These are phyloP conservation scores for Epithele typhae DNA, from an alignment of 768 basidiomycete species.

Conservation along the genomic window DNA sequence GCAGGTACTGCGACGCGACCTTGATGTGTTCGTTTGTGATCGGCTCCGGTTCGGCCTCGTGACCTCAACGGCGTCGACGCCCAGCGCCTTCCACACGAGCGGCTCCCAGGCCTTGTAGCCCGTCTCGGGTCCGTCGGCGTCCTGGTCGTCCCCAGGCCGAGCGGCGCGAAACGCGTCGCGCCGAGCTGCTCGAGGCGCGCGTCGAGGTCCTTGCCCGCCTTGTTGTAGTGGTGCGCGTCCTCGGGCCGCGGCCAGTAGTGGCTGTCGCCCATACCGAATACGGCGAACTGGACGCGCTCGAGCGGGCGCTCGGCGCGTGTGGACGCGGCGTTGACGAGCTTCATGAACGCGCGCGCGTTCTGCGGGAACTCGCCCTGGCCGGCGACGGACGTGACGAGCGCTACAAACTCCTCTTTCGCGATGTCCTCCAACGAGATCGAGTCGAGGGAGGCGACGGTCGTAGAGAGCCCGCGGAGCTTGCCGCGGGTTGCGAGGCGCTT, in stretches of 20 bases:
- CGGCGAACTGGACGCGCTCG: conserved; percentile 65
- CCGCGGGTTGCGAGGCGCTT: conserved; percentile 82
- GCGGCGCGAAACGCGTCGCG: conserved; percentile 62
- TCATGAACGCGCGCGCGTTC: conserved; percentile 89
- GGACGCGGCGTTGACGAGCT: conserved; percentile 68
- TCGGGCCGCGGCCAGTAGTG: conserved; percentile 99
- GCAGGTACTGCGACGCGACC: conserved; percentile 87
- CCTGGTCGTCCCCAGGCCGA: conserved; percentile 95
- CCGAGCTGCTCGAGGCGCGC: conserved; percentile 74
- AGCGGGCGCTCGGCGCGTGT: conserved; percentile 56
- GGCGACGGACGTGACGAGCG: conserved; percentile 87
- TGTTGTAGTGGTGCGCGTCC: conserved; percentile 98
- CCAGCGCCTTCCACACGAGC: conserved; percentile 87
- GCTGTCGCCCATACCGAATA: conserved; percentile 96
- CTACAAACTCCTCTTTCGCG: conserved; percentile 58
- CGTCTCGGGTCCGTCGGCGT: conserved; percentile 92
- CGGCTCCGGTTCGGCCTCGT: conserved; percentile 92
- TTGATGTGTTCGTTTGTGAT: conserved; percentile 99
- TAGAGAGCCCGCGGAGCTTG: conserved; percentile 78
- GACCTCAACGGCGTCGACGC: conserved; percentile 86
- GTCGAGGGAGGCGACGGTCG: conserved; percentile 74
- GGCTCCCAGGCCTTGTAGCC: conserved; percentile 98
- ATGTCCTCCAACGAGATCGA: conserved; percentile 74
- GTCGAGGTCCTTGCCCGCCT: conserved; percentile 89
- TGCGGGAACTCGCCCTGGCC: conserved; percentile 98